Evolutionary conservation across 2,329 filamentous ascomycete species (phyloP).

Genomic region (Teratosphaeria viscida): DNA sequence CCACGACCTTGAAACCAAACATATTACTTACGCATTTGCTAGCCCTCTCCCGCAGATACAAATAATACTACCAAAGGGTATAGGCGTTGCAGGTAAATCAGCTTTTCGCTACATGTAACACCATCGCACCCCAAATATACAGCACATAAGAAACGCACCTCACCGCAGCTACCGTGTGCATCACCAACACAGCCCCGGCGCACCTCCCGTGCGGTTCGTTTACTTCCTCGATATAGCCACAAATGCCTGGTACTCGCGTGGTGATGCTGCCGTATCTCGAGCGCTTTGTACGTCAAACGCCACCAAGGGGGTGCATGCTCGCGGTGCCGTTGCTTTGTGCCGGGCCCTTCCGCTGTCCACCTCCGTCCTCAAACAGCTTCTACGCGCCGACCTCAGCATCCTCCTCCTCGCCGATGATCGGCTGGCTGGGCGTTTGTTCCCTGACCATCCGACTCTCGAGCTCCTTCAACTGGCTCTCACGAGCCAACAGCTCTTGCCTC

Average conservation of each 20-base stretch:
- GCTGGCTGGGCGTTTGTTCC: constrained; percentile 21
- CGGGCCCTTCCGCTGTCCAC: not conserved
- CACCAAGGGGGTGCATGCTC: not conserved
- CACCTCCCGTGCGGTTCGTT: not conserved
- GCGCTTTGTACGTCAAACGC: not conserved
- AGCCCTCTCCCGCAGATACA: not conserved
- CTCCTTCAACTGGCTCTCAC: constrained; percentile 96
- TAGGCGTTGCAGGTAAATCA: not conserved
- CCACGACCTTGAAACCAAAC: not conserved
- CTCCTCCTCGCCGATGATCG: constrained; percentile 11
- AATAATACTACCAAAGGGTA: not conserved
- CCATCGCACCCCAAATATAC: not conserved
- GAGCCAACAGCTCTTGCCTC: constrained; percentile 92
- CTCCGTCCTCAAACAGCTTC: not conserved
- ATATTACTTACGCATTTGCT: not conserved
- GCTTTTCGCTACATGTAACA: not conserved
- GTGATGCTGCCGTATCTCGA: not conserved
- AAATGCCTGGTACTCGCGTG: not conserved
- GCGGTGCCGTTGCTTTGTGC: not conserved
- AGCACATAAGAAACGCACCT: not conserved
- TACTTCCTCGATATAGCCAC: not conserved
- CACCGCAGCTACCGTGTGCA: not conserved
- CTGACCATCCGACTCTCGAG: constrained; percentile 96
- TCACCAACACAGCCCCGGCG: not conserved
- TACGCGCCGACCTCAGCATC: constrained; percentile 14